Conservation (phyloP, 768 basidiomycete genomes). For the Paxillus ammoniavirescens region DNA sequence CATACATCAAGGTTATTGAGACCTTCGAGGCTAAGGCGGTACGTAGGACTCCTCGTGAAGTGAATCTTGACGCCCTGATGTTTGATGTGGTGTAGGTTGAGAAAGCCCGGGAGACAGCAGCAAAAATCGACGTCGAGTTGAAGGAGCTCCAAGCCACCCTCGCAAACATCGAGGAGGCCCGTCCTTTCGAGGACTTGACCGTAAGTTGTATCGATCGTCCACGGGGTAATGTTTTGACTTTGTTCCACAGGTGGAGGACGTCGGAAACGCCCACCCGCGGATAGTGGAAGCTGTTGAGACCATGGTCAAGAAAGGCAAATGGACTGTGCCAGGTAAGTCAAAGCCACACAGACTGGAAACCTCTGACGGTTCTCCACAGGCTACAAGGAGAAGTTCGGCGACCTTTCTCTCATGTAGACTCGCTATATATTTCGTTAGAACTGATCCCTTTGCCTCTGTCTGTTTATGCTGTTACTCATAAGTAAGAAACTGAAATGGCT, state of each 20-base stretch:
- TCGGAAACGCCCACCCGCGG: slow-evolving; percentile 90
- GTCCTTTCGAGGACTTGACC: slow-evolving; percentile 96
- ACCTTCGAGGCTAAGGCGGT: slow-evolving; percentile 97
- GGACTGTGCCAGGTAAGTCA: slow-evolving; percentile 86
- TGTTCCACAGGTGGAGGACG: slow-evolving; percentile 71
- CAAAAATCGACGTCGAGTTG: slow-evolving; percentile 89
- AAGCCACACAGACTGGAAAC: background rate
- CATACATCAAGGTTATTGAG: slow-evolving; percentile 93
- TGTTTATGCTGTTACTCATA: background rate
- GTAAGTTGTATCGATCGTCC: slow-evolving; percentile 45
- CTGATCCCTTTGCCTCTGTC: background rate
- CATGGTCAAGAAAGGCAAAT: slow-evolving; percentile 98
- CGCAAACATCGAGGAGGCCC: slow-evolving; percentile 94
- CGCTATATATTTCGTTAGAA: slow-evolving; percentile 26
- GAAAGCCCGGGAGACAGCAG: slow-evolving; percentile 85
- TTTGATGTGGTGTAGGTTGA: slow-evolving; percentile 53
- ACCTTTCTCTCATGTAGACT: slow-evolving; percentile 84
- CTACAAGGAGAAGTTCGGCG: slow-evolving; percentile 96
- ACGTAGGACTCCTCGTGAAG: slow-evolving; percentile 27
- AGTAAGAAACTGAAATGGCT: background rate
- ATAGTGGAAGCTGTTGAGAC: slow-evolving; percentile 87
- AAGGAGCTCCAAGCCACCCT: slow-evolving; percentile 90
- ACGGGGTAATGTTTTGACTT: background rate
- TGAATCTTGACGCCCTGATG: slow-evolving; percentile 5
- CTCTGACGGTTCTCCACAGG: slow-evolving; percentile 40